These are phyloP conservation scores for Golubevia pallescens DNA, from an alignment of 1,284 basidiomycete species.

Conservation along the genomic window DNA sequence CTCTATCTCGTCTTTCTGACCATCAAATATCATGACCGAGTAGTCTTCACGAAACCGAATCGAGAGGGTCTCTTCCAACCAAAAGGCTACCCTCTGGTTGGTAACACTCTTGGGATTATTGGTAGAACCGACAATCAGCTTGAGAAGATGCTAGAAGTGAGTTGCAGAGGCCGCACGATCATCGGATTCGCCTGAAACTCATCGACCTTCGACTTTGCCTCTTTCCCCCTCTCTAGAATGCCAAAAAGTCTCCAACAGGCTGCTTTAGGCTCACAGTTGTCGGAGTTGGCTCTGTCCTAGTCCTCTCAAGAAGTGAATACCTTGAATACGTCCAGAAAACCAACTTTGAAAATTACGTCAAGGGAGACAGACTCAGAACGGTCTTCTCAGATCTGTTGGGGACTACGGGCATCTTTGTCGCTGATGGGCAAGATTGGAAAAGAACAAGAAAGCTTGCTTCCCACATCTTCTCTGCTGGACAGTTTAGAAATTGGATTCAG, in stretches of 20 bases:
- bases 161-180: conserved; percentile 14
- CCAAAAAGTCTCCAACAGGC: neutral
- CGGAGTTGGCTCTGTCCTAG: neutral
- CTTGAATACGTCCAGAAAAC: conserved; percentile 30
- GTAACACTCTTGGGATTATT: conserved; percentile 26
- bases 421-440: conserved; percentile 41
- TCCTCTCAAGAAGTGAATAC: conserved; percentile 8
- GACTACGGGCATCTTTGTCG: conserved; percentile 40
- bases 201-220: neutral
- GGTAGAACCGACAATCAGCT: conserved; percentile 22
- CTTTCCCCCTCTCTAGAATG: neutral
- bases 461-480: conserved; percentile 40
- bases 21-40: conserved; percentile 28
- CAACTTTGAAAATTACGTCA: conserved; percentile 29
- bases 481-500: conserved; percentile 35
- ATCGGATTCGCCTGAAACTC: conserved; percentile 23
- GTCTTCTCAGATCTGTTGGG: conserved; percentile 36
- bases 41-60: conserved; percentile 27
- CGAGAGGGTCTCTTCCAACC: conserved; percentile 24
- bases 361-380: conserved; percentile 27
- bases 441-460: conserved; percentile 30
- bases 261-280: conserved; percentile 25
- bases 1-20: conserved; percentile 19
- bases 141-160: conserved; percentile 20
- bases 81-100: conserved; percentile 21